These are phyloP conservation scores for Xylariaceae sp. DNA, from an alignment of 2,329 filamentous ascomycete species.

Conservation along the genomic window DNA sequence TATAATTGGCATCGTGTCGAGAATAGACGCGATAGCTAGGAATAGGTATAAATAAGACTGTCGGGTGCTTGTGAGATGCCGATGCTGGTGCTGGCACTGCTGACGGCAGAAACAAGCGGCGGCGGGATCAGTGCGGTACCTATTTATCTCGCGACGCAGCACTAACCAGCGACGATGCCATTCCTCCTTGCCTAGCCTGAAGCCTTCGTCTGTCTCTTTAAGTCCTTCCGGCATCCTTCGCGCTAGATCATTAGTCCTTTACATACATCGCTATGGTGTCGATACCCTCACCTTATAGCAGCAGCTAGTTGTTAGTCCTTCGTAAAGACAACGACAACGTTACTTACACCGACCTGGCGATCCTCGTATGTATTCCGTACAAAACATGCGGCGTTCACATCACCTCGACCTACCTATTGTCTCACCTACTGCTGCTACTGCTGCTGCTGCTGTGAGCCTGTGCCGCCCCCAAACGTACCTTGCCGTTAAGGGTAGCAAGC, in stretches of 20 bases:
- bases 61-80: background rate
- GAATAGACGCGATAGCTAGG: background rate
- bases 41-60: background rate
- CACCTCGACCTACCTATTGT: too few relatives aligned
- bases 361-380: background rate
- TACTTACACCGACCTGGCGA: background rate
- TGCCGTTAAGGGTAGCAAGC: background rate
- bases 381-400: background rate
- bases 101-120: background rate
- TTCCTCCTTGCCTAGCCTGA: background rate
- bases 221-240: background rate
- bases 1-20: background rate
- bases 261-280: background rate
- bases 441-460: background rate
- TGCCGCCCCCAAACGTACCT: conserved; percentile 17
- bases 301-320: background rate
- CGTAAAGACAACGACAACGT: background rate
- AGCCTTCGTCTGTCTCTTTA: background rate
- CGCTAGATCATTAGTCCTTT: background rate
- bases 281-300: background rate
- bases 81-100: background rate
- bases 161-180: background rate
- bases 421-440: background rate
- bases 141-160: background rate
- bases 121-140: background rate